Conservation (phyloP, 169 alveolate species). For the Plasmodium ovale region DNA sequence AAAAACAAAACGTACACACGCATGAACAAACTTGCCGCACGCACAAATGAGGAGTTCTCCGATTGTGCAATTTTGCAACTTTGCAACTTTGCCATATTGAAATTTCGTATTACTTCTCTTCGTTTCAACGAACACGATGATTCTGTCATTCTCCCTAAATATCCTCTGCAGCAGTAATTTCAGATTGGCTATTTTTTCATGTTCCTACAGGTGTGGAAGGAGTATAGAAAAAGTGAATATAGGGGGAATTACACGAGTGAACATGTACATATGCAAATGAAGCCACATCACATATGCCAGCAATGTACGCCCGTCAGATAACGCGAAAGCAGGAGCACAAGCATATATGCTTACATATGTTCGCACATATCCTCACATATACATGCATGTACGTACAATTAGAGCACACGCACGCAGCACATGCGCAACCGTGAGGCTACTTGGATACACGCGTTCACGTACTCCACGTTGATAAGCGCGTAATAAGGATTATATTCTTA, state of each 20-base stretch:
- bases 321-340: neutral
- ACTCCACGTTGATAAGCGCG: neutral
- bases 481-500: constrained; percentile 66
- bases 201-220: constrained; percentile 44
- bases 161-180: constrained; percentile 58
- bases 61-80: no score
- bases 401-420: no score
- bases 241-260: neutral
- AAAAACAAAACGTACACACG: neutral
- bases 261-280: constrained; percentile 13
- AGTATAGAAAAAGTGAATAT: neutral
- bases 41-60: neutral
- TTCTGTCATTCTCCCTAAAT: constrained; percentile 62
- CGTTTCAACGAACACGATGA: constrained; percentile 79
- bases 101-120: constrained; percentile 72
- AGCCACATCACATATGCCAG: neutral
- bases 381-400: no score
- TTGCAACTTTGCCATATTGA: no score
- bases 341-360: neutral
- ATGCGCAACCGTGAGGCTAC: no score
- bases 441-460: no score
- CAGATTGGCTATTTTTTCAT: constrained; percentile 51
- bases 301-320: neutral
- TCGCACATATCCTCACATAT: neutral
- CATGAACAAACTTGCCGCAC: neutral